Conservation (phyloP, 352 stramenopile genomes). For the Phytophthora idaei region DNA sequence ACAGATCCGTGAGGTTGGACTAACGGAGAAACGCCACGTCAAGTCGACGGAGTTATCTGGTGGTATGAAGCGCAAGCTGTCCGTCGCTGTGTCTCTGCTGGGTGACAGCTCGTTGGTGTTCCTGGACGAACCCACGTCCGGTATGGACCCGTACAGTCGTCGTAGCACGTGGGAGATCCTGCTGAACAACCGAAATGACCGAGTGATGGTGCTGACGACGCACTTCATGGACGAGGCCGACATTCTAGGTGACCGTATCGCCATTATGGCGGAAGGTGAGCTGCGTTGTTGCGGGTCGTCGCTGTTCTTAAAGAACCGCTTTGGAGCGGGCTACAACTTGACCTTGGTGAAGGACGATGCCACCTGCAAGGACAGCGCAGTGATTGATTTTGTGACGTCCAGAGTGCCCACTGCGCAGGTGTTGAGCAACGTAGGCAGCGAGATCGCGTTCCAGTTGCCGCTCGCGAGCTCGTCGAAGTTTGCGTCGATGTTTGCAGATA, state of each 20-base stretch:
- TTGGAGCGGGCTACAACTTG: constrained; percentile 74
- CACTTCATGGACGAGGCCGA: constrained; percentile 96
- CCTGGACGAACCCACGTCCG: constrained; percentile 92
- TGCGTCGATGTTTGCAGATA: constrained; percentile 56
- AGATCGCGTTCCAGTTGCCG: constrained; percentile 76
- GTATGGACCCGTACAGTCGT: constrained; percentile 96
- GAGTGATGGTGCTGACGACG: constrained; percentile 90
- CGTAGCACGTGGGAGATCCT: constrained; percentile 93
- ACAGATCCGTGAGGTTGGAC: constrained; percentile 64
- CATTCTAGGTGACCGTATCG: constrained; percentile 81
- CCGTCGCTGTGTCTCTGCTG: constrained; percentile 89
- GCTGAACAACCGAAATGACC: constrained; percentile 58
- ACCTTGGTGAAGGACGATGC: constrained; percentile 62
- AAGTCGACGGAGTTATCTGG: constrained; percentile 71
- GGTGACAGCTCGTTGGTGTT: constrained; percentile 86
- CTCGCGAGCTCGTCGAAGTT: constrained; percentile 55
- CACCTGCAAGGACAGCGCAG: constrained; percentile 34
- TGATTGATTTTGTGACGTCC: constrained; percentile 42
- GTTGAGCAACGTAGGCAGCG: constrained; percentile 73
- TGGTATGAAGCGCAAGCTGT: constrained; percentile 93
- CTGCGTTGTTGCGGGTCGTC: constrained; percentile 75
- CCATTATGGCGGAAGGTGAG: constrained; percentile 87
- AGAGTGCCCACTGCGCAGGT: constrained; percentile 47
- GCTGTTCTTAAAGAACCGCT: constrained; percentile 83
- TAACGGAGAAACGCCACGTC: constrained; percentile 64